Base-by-base conservation (phyloP, 2,329 filamentous ascomycete species). In the Niveomyces coronatus region DNA sequence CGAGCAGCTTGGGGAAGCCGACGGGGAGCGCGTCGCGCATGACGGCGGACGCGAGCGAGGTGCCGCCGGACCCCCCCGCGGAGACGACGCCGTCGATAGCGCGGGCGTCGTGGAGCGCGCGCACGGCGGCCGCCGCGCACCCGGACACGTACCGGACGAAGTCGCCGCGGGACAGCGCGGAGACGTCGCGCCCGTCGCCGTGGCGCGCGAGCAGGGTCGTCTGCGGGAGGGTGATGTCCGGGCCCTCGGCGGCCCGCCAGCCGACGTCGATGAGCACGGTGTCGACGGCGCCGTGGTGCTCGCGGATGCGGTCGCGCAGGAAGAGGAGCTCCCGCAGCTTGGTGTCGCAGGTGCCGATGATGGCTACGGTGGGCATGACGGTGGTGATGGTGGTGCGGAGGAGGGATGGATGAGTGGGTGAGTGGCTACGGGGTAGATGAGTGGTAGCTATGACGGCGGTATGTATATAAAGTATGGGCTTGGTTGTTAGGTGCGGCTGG, bases 1-100 rank as follows among this genome's bases (percentile, higher is more conserved):
- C 74, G 37, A 85, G 77, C 31, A 85, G 47, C 49, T 85, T 85
- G 0, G 81, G 80, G 35, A 85, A 70, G 0, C 78, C 78, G 10
- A 84, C 63, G 0, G 79, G 79, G 0, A 80, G 52, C 0, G 64
- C 68, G 2, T 68, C 57, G 11, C 74, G 64, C 77, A 85, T 82
- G 0, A 76, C 67, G 0, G 68, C 59, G 0, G 78, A 66, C 0
- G 70, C 69, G 9, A 84, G 62, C 3, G 71, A 70, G 0, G 79
- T 82, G 0, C 76, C 75, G 16, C 74, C 69, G 1, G 74, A 79
- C 0, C 80, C 80, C 7, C 76, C 80, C 0, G 76, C 67, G 0
- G 65, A 67, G 10, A 83, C 56, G 11, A 79, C 65, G 2, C 65
- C 79, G 31, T 79, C 67, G 22, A 81, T 64, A 2, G 49, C 34